Conservation (phyloP, 2,329 filamentous ascomycete genomes). For the Penicillium sp. region DNA sequence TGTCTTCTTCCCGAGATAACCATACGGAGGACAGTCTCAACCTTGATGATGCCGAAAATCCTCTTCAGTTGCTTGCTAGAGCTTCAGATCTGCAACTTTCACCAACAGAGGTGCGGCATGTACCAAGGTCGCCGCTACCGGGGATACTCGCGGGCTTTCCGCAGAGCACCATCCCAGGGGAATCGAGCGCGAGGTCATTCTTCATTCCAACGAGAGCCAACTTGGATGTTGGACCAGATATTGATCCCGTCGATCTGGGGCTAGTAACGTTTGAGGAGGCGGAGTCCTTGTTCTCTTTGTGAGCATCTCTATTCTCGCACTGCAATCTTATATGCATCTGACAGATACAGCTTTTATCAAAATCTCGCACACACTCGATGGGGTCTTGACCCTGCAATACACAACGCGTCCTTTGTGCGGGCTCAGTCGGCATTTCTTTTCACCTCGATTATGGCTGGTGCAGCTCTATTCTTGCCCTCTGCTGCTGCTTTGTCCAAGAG, state of each 20-base stretch:
- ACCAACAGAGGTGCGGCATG: constrained; percentile 30
- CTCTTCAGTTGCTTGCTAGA: constrained; percentile 66
- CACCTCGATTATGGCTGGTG: constrained; percentile 66
- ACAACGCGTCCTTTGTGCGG: constrained; percentile 63
- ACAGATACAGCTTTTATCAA: constrained; percentile 57
- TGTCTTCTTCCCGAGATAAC: constrained; percentile 25
- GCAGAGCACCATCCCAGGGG: constrained; percentile 6
- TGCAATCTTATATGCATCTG: not conserved
- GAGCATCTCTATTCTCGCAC: constrained; percentile 31
- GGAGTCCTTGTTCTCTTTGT: constrained; percentile 62
- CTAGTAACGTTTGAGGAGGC: constrained; percentile 65
- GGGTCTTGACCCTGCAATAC: constrained; percentile 66
- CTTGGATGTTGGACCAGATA: constrained; percentile 59
- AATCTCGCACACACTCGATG: constrained; percentile 69
- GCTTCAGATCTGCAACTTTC: constrained; percentile 66
- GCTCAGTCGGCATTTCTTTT: constrained; percentile 66
- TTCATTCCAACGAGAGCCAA: constrained; percentile 63
- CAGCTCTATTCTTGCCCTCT: constrained; percentile 63
- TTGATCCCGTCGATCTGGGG: constrained; percentile 67
- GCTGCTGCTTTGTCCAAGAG: constrained; percentile 62
- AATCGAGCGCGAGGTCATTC: constrained; percentile 54
- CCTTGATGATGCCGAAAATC: constrained; percentile 71
- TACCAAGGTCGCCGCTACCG: constrained; percentile 25
- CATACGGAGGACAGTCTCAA: constrained; percentile 53
- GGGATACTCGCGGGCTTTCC: constrained; percentile 41